Conservation (phyloP, 164 flowering plant genomes). For the Macadamia integrifolia region DNA sequence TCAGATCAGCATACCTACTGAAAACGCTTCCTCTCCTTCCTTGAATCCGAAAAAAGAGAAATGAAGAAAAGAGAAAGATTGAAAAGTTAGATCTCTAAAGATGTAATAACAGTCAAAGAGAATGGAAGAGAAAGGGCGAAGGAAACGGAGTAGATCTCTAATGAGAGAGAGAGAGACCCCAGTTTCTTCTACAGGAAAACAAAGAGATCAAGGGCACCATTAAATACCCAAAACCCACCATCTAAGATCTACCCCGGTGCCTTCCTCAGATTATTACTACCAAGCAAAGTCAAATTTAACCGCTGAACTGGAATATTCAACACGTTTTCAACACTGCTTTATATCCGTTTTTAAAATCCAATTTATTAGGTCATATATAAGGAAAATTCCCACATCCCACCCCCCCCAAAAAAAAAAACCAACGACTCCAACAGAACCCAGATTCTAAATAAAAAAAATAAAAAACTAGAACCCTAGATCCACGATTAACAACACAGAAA, state of each 20-base stretch:
- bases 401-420: too few relatives aligned
- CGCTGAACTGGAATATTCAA: slow-evolving; percentile 7
- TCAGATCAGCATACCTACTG: slow-evolving; percentile 4
- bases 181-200: background rate
- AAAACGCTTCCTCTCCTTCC: background rate
- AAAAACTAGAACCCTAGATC: background rate
- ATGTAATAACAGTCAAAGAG: too few relatives aligned
- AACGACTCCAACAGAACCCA: too few relatives aligned
- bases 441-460: background rate
- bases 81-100: background rate
- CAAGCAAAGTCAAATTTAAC: slow-evolving; percentile 8
- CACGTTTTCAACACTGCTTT: slow-evolving; percentile 7
- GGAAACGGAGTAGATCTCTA: slow-evolving; percentile 4
- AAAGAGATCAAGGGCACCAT: slow-evolving; percentile 12
- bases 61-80: background rate
- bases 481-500: background rate
- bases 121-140: too few relatives aligned
- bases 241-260: slow-evolving; percentile 7
- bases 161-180: background rate
- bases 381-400: too few relatives aligned
- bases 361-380: too few relatives aligned
- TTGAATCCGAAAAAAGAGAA: background rate
- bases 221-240: slow-evolving; percentile 12
- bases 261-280: background rate
- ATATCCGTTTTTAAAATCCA: too few relatives aligned